Evolutionary conservation across 2,329 filamentous ascomycete genomes (phyloP).

Genomic region (Coniochaeta ligniaria): DNA sequence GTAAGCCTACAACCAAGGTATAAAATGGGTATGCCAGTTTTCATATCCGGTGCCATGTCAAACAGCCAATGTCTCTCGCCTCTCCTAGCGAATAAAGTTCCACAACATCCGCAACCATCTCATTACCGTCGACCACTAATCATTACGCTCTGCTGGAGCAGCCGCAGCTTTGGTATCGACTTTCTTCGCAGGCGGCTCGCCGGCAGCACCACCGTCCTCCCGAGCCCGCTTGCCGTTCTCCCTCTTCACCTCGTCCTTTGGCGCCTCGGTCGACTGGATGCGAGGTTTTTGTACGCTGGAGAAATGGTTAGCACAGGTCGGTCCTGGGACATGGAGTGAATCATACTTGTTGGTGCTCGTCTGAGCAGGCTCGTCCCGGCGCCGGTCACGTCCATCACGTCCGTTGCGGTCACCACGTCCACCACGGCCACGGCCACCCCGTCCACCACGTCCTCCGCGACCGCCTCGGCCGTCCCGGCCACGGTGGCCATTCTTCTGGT

Average conservation of each 20-base stretch:
- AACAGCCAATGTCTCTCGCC: neutral
- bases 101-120: neutral
- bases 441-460: slow-evolving; percentile 27
- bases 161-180: slow-evolving; percentile 42
- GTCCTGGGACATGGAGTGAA: slow-evolving; percentile 4
- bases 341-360: slow-evolving; percentile 8
- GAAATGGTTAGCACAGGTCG: slow-evolving; percentile 16
- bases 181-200: slow-evolving; percentile 51
- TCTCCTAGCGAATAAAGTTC: neutral
- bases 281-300: slow-evolving; percentile 28
- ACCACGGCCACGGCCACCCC: slow-evolving; percentile 26
- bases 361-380: slow-evolving; percentile 15
- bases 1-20: slow-evolving; percentile 1
- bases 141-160: slow-evolving; percentile 7
- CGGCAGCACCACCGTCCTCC: slow-evolving; percentile 36
- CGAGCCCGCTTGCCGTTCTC: slow-evolving; percentile 36
- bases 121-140: neutral
- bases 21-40: slow-evolving; percentile 1
- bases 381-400: slow-evolving; percentile 25
- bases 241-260: slow-evolving; percentile 20
- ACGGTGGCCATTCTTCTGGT: slow-evolving; percentile 53
- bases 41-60: neutral
- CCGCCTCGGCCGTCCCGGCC: slow-evolving; percentile 27
- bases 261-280: slow-evolving; percentile 34
- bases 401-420: slow-evolving; percentile 28